Percentiles rank a stretch among this genome's conserved stretches.
phyloP scores from a whole-genome alignment of 2,329 filamentous ascomycete species.

The Boeremia exigua region DNA sequence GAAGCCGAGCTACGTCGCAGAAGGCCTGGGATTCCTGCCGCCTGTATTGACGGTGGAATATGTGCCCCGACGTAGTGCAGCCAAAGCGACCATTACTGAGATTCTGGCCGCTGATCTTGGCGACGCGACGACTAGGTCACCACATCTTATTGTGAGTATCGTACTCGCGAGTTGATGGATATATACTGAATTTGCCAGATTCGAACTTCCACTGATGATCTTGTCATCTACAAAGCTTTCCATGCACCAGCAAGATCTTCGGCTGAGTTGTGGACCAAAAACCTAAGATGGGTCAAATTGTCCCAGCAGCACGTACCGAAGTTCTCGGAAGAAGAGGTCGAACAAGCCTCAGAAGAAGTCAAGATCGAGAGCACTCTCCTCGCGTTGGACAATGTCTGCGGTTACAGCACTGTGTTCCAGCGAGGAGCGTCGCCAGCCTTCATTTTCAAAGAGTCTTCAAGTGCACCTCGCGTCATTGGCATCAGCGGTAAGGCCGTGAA shows the following conservation, averaged over 20 bases:
- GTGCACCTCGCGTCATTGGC: conserved; percentile 74
- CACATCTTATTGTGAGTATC: conserved; percentile 77
- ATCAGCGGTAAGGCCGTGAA: conserved; percentile 72
- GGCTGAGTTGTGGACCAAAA: conserved; percentile 58
- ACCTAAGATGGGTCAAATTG: conserved; percentile 78
- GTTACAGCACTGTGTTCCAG: conserved; percentile 82
- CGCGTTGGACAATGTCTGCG: conserved; percentile 69
- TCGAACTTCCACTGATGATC: conserved; percentile 78
- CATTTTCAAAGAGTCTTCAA: conserved; percentile 81
- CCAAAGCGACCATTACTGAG: conserved; percentile 77
- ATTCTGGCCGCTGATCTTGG: conserved; percentile 85
- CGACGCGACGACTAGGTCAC: conserved; percentile 70
- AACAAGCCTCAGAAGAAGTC: conserved; percentile 57
- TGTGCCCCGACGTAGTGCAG: conserved; percentile 70
- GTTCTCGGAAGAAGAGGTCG: conserved; percentile 57
- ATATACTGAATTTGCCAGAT: conserved; percentile 57
- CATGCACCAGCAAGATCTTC: conserved; percentile 52
- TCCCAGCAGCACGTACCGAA: conserved; percentile 71
- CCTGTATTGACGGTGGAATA: conserved; percentile 76
- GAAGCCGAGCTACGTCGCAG: conserved; percentile 74
- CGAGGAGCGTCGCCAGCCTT: conserved; percentile 81
- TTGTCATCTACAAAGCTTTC: conserved; percentile 87
- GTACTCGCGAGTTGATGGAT: background rate
- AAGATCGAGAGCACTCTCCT: conserved; percentile 59
- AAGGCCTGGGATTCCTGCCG: conserved; percentile 79